Evolutionary conservation across 1,139 yeast species (phyloP), one percentile per base, ranked within the genome.

Genomic region (Lodderomyces theae): DNA sequence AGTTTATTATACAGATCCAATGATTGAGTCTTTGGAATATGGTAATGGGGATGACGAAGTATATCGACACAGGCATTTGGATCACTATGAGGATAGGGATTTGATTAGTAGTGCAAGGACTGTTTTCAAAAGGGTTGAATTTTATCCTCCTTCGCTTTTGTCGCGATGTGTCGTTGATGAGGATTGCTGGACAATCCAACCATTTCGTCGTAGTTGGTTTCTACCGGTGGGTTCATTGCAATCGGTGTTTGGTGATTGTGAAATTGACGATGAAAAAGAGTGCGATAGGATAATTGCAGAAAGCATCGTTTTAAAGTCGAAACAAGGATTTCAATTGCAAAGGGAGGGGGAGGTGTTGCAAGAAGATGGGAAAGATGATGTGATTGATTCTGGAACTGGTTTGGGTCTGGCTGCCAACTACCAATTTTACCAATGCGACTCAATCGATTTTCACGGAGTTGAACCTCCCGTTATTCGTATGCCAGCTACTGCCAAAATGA

Each of bases 181-280:
- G 37, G 75, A 72, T 46, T 78, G 77, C 39, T 81, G 88, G 87
- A 72, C 85, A 1, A 59, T 71, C 10, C 66, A 64, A 37, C 66
- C 69, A 1, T 56, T 81, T 1, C 53, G 58, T 11, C 56, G 66
- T 1, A 48, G 49, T 4, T 67, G 61, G 46, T 82, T 83, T 60
- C 66, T 69, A 43, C 63, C 63, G 11, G 87, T 82, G 1, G 58
- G 61, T 19, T 68, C 77, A 2, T 48, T 80, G 2, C 54, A 61
- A 16, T 74, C 73, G 11, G 65, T 79, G 40, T 70, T 77, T 3
- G 83, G 84, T 0, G 70, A 69, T 47, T 53, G 56, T 3, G 51
- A 57, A 46, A 52, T 72, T 2, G 61, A 69, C 37, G 71, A 70
- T 31, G 58, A 57, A 3, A 49, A 56, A 4, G 56, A 58, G 24